Base-by-base conservation (phyloP, 371 early-diverging fungal genomes). In the Lichtheimia corymbifera region DNA sequence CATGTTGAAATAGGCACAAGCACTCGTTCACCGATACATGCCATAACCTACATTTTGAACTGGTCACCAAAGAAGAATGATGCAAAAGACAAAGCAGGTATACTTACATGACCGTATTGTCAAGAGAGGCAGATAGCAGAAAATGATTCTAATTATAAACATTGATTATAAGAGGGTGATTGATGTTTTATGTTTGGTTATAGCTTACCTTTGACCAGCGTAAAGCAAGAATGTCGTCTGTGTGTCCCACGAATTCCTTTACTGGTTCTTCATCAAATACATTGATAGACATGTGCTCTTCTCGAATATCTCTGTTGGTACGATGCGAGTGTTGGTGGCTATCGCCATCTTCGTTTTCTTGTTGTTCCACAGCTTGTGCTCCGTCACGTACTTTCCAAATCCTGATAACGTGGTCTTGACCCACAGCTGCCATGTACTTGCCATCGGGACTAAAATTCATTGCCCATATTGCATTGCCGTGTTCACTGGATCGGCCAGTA, bases 101-200 rank as follows among this genome's bases (percentile, higher is more conserved):
- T 7, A 41, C 55, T 55, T 74, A 83, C 81, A 78, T 68, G 11
- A 94, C 95, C 0, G 90, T 91, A 51, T 85, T 84, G 65, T 96
- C 96, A 81, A 90, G 83, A 14, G 93, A 92, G n/a, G 90, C 85
- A 2, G 93, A 87, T 17, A 91, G 71, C 5, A 96, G 63, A 65
- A 95, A 95, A 22, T 87, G 85, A 65, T 87, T 89, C 70, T 80
- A 58, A 17, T 14, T 15, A n/a, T 12, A 9, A 35, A 35, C 35
- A 11, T 0, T 4, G 7, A 9, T 2, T 35, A 11, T 35, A 35
- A 35, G 35, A 5, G 28, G 9, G 9, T 35, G 35, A 2, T 22
- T 22, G 22, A 0, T 6, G 35, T 35, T 11, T 35, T 35, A 11
- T 35, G 2, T 11, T 35, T 35, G 35, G 11, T 9, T 3, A 55